Base-by-base conservation (phyloP, 768 basidiomycete genomes). In the Cystofilobasidium bisporidii region DNA sequence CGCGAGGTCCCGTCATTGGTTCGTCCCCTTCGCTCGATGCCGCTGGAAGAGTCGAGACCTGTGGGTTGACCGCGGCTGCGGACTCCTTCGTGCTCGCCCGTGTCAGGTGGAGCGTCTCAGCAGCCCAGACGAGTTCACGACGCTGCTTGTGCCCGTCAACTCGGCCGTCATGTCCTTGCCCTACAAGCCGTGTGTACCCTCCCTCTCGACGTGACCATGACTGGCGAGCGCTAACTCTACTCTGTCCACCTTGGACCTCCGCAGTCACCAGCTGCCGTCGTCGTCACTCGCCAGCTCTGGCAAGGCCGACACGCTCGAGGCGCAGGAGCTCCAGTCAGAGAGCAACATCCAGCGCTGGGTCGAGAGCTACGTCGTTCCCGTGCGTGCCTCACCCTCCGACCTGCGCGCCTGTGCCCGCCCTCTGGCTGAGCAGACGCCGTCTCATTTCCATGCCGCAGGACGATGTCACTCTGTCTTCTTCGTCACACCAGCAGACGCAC, bases 111-210 rank as follows among this genome's bases (percentile, higher is more conserved):
- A 60, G 2, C 58, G 65, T 4, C 33, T 66, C 6, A 18, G 20
- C 14, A 32, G 24, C 15, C 24, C 43, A 1, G 20, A 38, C 24
- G 17, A 30, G 26, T n/a, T 40, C 32, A 43, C 58, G 5, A 66
- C 65, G 28, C 47, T 66, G 18, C 45, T 66, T 22, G 65, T 66
- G 11, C 65, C 65, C 14, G 24, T 61, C 45, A 61, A 66, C 48
- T 61, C 65, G 12, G 65, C 65, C 3, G 48, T 66, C 65, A 20
- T 60, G 3, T 45, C 65, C 18, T 59, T 66, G 6, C 59, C 65
- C 18, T 48, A 57, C 36, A 66, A 66, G 36, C 65, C 65, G 65
- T 66, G 14, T 6, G 65, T 60, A 6, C 53, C 3, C 32, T 18
- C 26, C 20, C 48, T n/a, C n/a, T n/a, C n/a, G n/a, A n/a, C n/a